Conservation (phyloP, 345 rosid genomes). For the Microcos paniculata region DNA sequence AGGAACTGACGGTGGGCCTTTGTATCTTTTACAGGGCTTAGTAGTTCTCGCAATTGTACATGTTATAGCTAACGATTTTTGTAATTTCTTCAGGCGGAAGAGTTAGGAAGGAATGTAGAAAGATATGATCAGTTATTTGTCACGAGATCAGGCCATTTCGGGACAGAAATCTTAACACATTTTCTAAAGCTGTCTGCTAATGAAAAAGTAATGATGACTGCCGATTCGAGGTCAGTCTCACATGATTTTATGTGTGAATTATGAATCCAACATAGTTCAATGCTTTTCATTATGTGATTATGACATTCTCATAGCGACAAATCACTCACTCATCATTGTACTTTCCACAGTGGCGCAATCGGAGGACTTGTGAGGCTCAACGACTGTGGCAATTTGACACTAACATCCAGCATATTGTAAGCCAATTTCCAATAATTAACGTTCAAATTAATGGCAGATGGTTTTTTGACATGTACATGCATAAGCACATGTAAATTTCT, state of each 20-base stretch:
- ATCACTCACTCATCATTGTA: not conserved
- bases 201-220: not conserved
- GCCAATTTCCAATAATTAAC: not conserved
- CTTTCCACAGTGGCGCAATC: conserved; percentile 13
- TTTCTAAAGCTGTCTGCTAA: not conserved
- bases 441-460: not conserved
- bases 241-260: not conserved
- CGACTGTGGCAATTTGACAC: not conserved
- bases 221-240: conserved; percentile 5
- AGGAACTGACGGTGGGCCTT: conserved; percentile 16
- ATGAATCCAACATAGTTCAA: no score
- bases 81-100: not conserved
- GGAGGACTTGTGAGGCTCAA: conserved; percentile 10
- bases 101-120: conserved; percentile 15
- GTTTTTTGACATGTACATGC: not conserved
- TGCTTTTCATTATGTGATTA: not conserved
- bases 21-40: no score
- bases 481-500: not conserved
- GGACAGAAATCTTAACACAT: not conserved
- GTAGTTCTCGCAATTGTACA: not conserved
- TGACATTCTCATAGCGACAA: not conserved
- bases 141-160: conserved; percentile 8
- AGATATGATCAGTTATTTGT: conserved; percentile 12
- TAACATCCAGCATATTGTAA: not conserved
- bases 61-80: not conserved